Evolutionary conservation across 2,329 filamentous ascomycete species (phyloP), one percentile per base, ranked within the genome.

Genomic region (Fusarium pininemorale): DNA sequence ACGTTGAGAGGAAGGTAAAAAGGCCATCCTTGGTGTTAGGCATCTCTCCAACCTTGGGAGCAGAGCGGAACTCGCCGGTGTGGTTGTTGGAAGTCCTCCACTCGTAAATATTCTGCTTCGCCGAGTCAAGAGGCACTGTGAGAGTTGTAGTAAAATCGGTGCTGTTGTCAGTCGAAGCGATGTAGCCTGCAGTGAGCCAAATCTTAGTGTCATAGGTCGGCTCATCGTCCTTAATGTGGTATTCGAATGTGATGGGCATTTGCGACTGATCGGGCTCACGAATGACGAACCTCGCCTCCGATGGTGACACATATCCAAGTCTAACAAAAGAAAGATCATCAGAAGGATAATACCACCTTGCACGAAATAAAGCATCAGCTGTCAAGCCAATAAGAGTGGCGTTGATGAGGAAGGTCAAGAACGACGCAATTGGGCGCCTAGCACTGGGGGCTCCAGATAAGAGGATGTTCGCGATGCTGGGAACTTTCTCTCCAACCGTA

Each of bases 1-100:
- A 98, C 0, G 94, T 96, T 7, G 95, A 94, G 13, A 98, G 84
- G 80, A 99, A 99, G 0, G 94, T 97, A 77, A 98, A 96, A 65
- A 90, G 91, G 45, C 91, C 92, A 56, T 91, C 87, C 48, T 88
- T 87, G 9, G 88, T 86, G 22, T 87, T 84, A 0, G 90, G 88
- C 72, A 89, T 87, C 4, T 88, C 86, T 16, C 95, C 94, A 0
- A 90, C 85, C 41, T 87, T 89, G 2, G 96, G 94, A 4, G 95
- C 92, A 0, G 94, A 92, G 7, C 89, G 89, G 78, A 99, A 98
- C 73, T 90, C 90, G 53, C 96, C 96, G 0, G 90, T 91, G 77
- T 96, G 92, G 79, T 96, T 95, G 80, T 96, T 97, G 1, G 95
- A 97, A 3, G 95, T 91, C 13, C 88, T 88, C 87, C 96, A 99